A percentile compares a stretch with the other conserved stretches of the same genome.
Evolutionary conservation across 108 stramenopile species (phyloP).

Genomic region (Nannochloropsis oceanica): DNA sequence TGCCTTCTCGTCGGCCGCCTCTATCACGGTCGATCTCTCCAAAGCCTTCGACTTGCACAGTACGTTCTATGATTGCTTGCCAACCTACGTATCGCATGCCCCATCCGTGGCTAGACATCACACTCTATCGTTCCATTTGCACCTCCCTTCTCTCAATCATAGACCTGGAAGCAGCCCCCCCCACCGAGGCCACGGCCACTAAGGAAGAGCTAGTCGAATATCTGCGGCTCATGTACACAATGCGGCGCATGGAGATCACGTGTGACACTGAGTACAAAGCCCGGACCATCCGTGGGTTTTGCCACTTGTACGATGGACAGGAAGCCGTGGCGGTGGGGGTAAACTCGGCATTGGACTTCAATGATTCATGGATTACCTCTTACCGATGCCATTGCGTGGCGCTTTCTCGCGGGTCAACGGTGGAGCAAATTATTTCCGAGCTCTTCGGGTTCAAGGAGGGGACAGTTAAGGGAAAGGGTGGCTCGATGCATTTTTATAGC

Average conservation of each 20-base stretch:
- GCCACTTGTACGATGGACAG: slow-evolving; percentile 99
- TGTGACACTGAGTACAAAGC: slow-evolving; percentile 99
- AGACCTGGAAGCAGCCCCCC: background rate
- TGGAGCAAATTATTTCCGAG: slow-evolving; percentile 65
- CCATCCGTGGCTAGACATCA: too few species aligned
- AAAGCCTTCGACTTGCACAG: background rate
- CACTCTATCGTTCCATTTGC: too few species aligned
- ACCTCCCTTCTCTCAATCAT: background rate
- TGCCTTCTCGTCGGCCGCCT: background rate
- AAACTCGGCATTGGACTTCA: slow-evolving; percentile 54
- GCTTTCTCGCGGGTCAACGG: slow-evolving; percentile 71
- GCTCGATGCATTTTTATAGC: slow-evolving; percentile 99
- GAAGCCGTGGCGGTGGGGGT: slow-evolving; percentile 96
- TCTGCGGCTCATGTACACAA: slow-evolving; percentile 94
- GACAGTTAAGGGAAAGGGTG: slow-evolving; percentile 80
- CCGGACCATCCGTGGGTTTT: slow-evolving; percentile 92
- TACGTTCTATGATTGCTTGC: background rate
- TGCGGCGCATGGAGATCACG: slow-evolving; percentile 99
- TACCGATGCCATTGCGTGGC: slow-evolving; percentile 97
- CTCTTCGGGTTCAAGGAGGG: slow-evolving; percentile 32
- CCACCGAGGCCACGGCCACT: slow-evolving; percentile 34
- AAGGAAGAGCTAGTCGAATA: slow-evolving; percentile 81
- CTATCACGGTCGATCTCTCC: background rate
- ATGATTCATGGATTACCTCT: slow-evolving; percentile 88
- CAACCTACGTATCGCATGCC: too few species aligned